Conservation (phyloP, 768 basidiomycete genomes). For the Termitomyces sp. region DNA sequence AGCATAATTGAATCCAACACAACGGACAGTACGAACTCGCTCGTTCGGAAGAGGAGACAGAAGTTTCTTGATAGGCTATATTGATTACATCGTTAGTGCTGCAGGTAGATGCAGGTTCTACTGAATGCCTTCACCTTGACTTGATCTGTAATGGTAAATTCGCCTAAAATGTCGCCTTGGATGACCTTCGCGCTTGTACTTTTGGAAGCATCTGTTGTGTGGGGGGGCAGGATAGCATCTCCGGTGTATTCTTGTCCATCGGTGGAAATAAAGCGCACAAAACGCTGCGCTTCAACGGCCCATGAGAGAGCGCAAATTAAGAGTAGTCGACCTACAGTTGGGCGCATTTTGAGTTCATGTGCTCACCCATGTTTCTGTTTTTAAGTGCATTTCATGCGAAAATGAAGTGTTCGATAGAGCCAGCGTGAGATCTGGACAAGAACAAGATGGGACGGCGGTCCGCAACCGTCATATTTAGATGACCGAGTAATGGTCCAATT, state of each 20-base stretch:
- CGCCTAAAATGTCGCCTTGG: constrained; percentile 20
- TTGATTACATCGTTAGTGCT: not conserved
- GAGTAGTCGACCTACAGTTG: not conserved
- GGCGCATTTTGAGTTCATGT: constrained; percentile 4
- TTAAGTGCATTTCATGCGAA: constrained; percentile 7
- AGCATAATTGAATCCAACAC: constrained; percentile 26
- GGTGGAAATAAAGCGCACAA: constrained; percentile 24
- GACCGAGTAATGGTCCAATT: not conserved
- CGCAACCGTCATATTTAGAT: too few species aligned
- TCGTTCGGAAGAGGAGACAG: constrained; percentile 23
- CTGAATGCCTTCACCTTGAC: constrained; percentile 14
- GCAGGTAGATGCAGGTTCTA: not conserved
- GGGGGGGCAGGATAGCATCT: constrained; percentile 19
- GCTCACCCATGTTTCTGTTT: not conserved
- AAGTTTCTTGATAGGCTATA: constrained; percentile 20
- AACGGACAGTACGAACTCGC: constrained; percentile 22
- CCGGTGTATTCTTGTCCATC: constrained; percentile 24
- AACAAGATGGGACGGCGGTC: not conserved
- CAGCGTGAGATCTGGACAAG: not conserved
- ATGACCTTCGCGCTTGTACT: constrained; percentile 22
- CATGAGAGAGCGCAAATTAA: constrained; percentile 9
- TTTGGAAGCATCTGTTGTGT: constrained; percentile 18
- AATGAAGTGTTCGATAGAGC: not conserved
- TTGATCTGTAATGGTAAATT: constrained; percentile 22
- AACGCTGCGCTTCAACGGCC: constrained; percentile 17